These are phyloP conservation scores for Protomyces inundatus DNA, from an alignment of 1,139 yeast species.

Conservation along the genomic window DNA sequence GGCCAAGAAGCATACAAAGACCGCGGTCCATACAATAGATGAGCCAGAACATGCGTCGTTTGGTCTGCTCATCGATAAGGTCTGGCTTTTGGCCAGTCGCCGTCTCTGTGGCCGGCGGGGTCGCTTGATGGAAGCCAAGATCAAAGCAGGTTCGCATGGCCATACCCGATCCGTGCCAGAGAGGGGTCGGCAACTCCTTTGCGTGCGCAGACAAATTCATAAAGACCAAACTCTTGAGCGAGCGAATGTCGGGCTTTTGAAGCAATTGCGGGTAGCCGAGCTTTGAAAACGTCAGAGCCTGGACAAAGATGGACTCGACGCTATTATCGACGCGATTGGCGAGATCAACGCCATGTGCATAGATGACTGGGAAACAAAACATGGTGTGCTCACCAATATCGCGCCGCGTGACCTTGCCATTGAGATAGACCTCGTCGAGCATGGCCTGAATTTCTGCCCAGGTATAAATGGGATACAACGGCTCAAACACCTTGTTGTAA, in stretches of 20 bases:
- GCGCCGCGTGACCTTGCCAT: conserved; percentile 4
- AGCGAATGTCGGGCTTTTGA: conserved; percentile 1
- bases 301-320: not conserved
- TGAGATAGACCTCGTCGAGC: conserved; percentile 10
- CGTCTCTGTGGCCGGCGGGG: not conserved
- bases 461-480: conserved; percentile 3
- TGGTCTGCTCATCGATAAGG: not conserved
- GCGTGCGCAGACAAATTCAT: conserved; percentile 7
- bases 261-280: conserved; percentile 3
- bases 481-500: conserved; percentile 4
- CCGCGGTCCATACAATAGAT: conserved; percentile 17
- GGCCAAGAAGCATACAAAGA: conserved; percentile 4
- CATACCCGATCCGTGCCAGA: conserved; percentile 12
- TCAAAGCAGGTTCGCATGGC: conserved; percentile 11
- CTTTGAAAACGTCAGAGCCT: conserved; percentile 3
- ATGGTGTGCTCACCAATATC: conserved; percentile 6
- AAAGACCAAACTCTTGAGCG: not conserved
- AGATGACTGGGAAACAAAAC: conserved; percentile 6
- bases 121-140: conserved; percentile 5
- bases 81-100: not conserved
- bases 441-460: conserved; percentile 2
- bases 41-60: conserved; percentile 13
- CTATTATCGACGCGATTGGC: conserved; percentile 1
- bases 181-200: conserved; percentile 7
- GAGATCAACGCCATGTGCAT: conserved; percentile 2